Base-by-base conservation (phyloP, 75 land plant species). In the Pseudotsuga menziesii region DNA sequence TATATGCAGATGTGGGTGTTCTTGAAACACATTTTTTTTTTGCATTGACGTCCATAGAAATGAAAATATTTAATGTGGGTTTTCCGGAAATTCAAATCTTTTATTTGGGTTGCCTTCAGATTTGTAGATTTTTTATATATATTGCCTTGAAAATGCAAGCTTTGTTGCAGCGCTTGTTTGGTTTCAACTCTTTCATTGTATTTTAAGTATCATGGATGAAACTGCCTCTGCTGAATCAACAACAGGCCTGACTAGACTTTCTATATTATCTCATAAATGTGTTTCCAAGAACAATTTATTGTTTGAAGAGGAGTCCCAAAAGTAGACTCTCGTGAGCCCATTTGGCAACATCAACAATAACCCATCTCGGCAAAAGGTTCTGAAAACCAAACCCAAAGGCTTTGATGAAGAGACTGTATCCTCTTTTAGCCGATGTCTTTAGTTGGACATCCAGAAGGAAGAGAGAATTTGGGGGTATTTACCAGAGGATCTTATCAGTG, bases 391-490 rank as follows among this genome's bases (percentile, higher is more conserved):
- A 48, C 78, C 82, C 9, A 66, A 78, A 13, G 82, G 82, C 57
- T 76, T 80, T 39, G 79, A 76, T 12, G 82, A 80, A 76, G 82
- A 80, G 55, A 76, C 78, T 6, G 61, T 74, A 3, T n/a, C 61
- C 61, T 19, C 29, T 74, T 36, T 61, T 44, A 59, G 52, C 63
- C 58, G 80, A 61, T 25, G 72, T 54, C 5, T 29, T 27, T 12
- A 80, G 22, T n/a, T 66, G 64, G 91, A 91, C 72, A 80, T 91
- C n/a, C 87, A 80, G 55, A 83, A 89, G 92, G 94, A 89, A 60
- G 89, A 82, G 57, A 74, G 54, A 25, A 85, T 92, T 14, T 92
- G 94, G 94, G 78, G 90, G 19, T 56, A 76, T 73, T 79, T 92
- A 57, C 91, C 94, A 2, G 92, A 89, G 56, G 91, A 89, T 79